Evolutionary conservation across 2,329 filamentous ascomycete genomes (phyloP), one percentile per base, ranked within the genome.

Genomic region (Colletotrichum navitas): DNA sequence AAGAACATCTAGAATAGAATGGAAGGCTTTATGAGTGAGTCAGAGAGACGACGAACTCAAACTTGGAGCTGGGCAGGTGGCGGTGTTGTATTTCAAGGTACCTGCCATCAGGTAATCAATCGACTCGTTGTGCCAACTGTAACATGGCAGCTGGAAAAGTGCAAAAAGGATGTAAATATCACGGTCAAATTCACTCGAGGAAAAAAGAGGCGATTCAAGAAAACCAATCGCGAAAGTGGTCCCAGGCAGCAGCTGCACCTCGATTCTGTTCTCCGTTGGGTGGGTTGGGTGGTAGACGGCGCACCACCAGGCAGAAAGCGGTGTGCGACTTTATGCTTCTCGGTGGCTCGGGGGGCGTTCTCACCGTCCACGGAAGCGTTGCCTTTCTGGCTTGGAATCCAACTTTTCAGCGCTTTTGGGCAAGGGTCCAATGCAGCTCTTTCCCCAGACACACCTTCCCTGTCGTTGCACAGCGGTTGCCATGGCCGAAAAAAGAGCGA

Each of bases 391-490:
- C 45, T 39, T 49, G 39, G 39, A 56, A 24, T 41, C 59, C 59
- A 29, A 60, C 39, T 59, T 58, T 68, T 18, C 29, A 29, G 54
- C 61, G 52, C 24, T 55, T 56, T 39, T 7, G 43, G 39, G 26
- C 66, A 56, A 60, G 70, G 70, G 70, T 72, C 66, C 43, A 70
- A 58, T 54, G 67, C 70, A 71, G 61, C 41, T 62, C 52, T 56
- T 73, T 65, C 72, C 72, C 72, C 68, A 52, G 72, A 73, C 36
- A 62, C 68, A 60, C 36, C 68, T 71, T 68, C 68, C 68, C 66
- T 68, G 68, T 60, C 59, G 72, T 74, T 63, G 70, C 58, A 47
- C 70, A 43, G 70, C 49, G n/a, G 72, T 74, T 74, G 70, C 72
- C 58, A 74, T 71, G 68, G 59, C 16, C 39, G 39, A 59, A 68